Base-by-base conservation (phyloP, 1,139 yeast genomes). In the Debaryomycetaceae sp. region DNA sequence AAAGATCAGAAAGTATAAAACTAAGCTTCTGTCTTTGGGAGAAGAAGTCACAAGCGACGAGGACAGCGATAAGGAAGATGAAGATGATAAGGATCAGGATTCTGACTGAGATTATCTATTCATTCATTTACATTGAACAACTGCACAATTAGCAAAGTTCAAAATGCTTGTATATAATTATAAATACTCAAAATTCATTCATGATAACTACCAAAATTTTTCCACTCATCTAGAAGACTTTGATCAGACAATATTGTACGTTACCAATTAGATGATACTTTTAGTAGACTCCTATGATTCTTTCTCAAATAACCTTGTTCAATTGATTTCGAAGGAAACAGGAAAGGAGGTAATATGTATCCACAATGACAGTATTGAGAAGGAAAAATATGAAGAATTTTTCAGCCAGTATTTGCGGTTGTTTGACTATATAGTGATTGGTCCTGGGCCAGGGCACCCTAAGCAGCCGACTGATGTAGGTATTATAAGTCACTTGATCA, bases 361-460 rank as follows among this genome's bases (percentile, higher is more conserved):
- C 37, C 93, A 85, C 57, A 89, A 89, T 59, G 96, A 91, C 62
- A 68, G 88, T 0, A 72, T 84, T 46, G 39, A 49, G 5, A 61
- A 67, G 6, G 50, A 52, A 2, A 66, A 67, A 37, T 72, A 72
- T 50, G 61, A 62, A 9, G 40, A 63, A 1, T 66, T 76, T 9
- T 69, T 73, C 8, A 55, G 74, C 6, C 60, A 68, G 1, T 61
- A 74, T 46, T 51, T 77, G 14, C 61, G 65, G 2, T 59, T 69
- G n/a, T 84, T 89, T 54, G 88, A 86, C 46, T 90, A 89, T 40
- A 75, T 95, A 5, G 83, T 93, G 0, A 76, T 93, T 11, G 99
- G 99, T 0, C 99, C 99, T 0, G 99, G 99, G 0, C 99, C 99
- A 0, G 99, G 99, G 0, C 82, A 87, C 54, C 99, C 99, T 0